Base-by-base conservation (phyloP, 2,329 filamentous ascomycete genomes). In the Purpureocillium takamizusanense region DNA sequence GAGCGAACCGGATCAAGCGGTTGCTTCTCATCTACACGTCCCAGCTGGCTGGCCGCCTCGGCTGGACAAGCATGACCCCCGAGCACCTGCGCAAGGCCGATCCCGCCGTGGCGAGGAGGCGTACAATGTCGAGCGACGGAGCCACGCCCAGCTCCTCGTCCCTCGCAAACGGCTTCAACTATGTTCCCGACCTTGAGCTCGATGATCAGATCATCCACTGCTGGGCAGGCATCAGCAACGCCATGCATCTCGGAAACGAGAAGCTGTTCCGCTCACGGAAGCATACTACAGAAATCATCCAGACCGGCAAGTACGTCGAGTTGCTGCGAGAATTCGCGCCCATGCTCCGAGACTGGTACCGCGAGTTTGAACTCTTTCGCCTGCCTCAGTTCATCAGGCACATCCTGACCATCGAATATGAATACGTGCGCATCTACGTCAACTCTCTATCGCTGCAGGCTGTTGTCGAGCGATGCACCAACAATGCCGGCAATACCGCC, bases 391-490 rank as follows among this genome's bases (percentile, higher is more conserved):
- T 74, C 45, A 81, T 79, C 47, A 66, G 74, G 23, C 79, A 88
- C 55, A 89, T 97, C 42, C 69, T 98, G 23, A 83, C 79, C 7
- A 95, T 97, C 47, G 92, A 98, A 64, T 95, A 92, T 54, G 87
- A 97, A 54, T 95, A 95, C 56, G 87, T 90, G 18, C 78, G 90
- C 52, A 84, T 95, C 36, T 97, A 97, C 55, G 76, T 95, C 64
- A 95, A 97, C 59, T 95, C 89, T 1, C 70, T 98, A 2, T 89
- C 89, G 2, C 68, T 98, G 2, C 92, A 98, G 62, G 92, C 92
- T 16, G 88, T 97, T 4, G 87, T 97, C 6, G 90, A 95, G 61
- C 78, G 89, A 43, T 95, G 86, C 62, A 90, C 87, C 7, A 88
- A 75, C 43, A 83, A 89, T 46, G 79, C 81, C 15, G 66, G 64